Conservation (phyloP, 805 yeast genomes). For the Saccharomycopsis sp. region DNA sequence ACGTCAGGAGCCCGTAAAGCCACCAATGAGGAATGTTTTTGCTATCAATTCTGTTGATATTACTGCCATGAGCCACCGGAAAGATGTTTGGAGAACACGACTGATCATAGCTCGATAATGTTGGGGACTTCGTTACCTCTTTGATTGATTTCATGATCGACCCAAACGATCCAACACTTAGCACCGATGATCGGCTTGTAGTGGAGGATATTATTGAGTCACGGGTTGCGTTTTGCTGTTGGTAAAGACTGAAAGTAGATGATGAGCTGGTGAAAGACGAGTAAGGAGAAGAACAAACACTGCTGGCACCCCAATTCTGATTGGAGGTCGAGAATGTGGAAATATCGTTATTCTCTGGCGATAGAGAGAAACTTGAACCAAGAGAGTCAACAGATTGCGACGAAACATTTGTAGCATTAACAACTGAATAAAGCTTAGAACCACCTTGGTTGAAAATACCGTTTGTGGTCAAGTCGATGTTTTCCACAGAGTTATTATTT, state of each 20-base stretch:
- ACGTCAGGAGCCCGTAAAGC: slow-evolving; percentile 11
- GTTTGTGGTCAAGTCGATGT: not conserved
- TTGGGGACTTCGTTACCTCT: not conserved
- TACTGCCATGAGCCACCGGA: slow-evolving; percentile 1
- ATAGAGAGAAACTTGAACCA: slow-evolving; percentile 10
- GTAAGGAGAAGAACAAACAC: not conserved
- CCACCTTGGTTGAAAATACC: slow-evolving; percentile 4
- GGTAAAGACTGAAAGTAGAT: not conserved
- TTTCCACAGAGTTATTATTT: slow-evolving; percentile 13
- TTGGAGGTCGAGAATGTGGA: slow-evolving; percentile 4
- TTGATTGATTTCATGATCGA: not conserved
- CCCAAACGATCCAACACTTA: slow-evolving; percentile 8
- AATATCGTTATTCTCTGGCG: slow-evolving; percentile 6
- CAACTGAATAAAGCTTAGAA: slow-evolving; percentile 10
- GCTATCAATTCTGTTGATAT: slow-evolving; percentile 1
- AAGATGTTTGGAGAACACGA: not conserved
- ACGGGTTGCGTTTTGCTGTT: slow-evolving; percentile 1
- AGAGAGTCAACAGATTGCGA: slow-evolving; percentile 13
- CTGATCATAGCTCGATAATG: not conserved
- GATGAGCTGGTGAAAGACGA: not conserved
- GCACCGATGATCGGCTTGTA: slow-evolving; percentile 16
- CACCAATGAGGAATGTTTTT: slow-evolving; percentile 18
- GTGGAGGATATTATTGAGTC: not conserved
- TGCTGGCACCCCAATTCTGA: not conserved
- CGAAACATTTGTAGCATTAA: slow-evolving; percentile 15